These are phyloP conservation scores for Lactifluus echinatus DNA, from an alignment of 768 basidiomycete genomes.

Conservation along the genomic window DNA sequence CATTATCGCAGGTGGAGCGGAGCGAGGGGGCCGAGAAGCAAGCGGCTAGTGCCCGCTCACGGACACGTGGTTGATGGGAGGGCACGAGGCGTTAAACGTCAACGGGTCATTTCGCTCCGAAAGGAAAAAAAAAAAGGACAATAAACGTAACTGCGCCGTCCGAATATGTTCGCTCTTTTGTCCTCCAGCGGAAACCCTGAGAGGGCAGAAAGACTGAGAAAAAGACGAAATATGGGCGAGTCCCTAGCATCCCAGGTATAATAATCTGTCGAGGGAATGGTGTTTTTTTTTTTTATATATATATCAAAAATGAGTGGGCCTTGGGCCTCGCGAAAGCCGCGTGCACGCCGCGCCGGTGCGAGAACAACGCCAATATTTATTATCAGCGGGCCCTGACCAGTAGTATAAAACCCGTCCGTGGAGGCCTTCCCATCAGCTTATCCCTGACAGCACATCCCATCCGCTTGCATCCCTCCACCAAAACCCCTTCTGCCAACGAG, in stretches of 20 bases:
- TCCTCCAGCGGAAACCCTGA: neutral
- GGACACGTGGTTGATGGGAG: slow-evolving; percentile 17
- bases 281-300: neutral
- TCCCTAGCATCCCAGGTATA: neutral
- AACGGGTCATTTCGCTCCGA: neutral
- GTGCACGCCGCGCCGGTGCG: neutral
- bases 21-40: neutral
- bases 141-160: neutral
- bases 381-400: neutral
- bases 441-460: neutral
- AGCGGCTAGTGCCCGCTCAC: neutral
- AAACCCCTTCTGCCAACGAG: neutral
- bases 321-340: slow-evolving; percentile 11
- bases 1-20: neutral
- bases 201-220: neutral
- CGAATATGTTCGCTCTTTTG: neutral
- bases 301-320: neutral
- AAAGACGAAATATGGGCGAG: neutral
- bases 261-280: no score
- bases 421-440: neutral
- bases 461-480: neutral
- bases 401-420: slow-evolving; percentile 11
- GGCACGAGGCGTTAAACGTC: slow-evolving; percentile 9
- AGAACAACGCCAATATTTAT: slow-evolving; percentile 8
- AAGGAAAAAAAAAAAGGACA: neutral